Percentiles rank a stretch among this genome's conserved stretches.
phyloP scores from a whole-genome alignment of 805 yeast species.

The Kazachstania viticola region DNA sequence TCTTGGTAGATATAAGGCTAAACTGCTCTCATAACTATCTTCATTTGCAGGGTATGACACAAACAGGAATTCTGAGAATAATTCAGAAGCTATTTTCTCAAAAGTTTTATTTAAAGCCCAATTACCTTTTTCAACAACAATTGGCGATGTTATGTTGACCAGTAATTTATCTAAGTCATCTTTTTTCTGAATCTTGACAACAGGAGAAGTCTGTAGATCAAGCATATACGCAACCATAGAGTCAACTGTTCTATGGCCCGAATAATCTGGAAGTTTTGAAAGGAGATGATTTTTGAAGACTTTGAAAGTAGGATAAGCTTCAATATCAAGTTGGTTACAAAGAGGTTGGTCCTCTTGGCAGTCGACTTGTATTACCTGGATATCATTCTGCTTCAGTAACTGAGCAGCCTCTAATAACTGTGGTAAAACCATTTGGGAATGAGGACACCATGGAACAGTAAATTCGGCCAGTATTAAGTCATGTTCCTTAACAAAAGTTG shows the following conservation, averaged over 20 bases:
- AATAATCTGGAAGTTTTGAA: slow-evolving; percentile 46
- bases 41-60: slow-evolving; percentile 25
- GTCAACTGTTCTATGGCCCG: slow-evolving; percentile 71
- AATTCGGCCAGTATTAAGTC: slow-evolving; percentile 77
- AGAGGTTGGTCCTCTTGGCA: slow-evolving; percentile 66
- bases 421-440: slow-evolving; percentile 78
- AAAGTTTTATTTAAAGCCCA: slow-evolving; percentile 43
- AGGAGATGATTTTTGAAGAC: slow-evolving; percentile 45
- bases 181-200: slow-evolving; percentile 36
- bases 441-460: slow-evolving; percentile 96
- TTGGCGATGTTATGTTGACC: slow-evolving; percentile 27
- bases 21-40: neutral
- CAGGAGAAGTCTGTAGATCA: slow-evolving; percentile 71
- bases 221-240: slow-evolving; percentile 70
- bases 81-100: slow-evolving; percentile 44
- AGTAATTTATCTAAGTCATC: slow-evolving; percentile 39
- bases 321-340: slow-evolving; percentile 54
- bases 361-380: slow-evolving; percentile 71
- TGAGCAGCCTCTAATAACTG: slow-evolving; percentile 71
- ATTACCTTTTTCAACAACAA: slow-evolving; percentile 44
- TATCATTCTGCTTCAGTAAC: slow-evolving; percentile 46
- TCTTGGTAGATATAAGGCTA: slow-evolving; percentile 5
- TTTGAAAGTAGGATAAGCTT: slow-evolving; percentile 75
- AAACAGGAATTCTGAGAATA: slow-evolving; percentile 57
- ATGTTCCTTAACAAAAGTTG: slow-evolving; percentile 52